Evolutionary conservation across 2,329 filamentous ascomycete genomes (phyloP).

Genomic region (Grosmannia clavigera): DNA sequence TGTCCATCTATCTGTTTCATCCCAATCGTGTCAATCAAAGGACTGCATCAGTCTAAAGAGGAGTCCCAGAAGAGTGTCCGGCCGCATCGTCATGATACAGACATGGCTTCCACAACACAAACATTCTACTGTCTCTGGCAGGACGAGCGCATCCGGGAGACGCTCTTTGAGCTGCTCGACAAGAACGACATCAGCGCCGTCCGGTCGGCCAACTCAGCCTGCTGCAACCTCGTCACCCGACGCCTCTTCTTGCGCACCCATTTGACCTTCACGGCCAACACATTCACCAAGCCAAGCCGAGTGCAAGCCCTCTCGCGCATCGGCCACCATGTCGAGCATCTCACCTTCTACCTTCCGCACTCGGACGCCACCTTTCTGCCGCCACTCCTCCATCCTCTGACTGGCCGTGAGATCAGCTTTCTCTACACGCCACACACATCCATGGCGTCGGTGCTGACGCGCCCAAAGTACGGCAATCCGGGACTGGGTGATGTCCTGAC

Average conservation of each 20-base stretch:
- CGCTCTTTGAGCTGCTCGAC: slow-evolving; percentile 35
- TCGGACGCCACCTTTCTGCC: slow-evolving; percentile 68
- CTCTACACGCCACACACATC: slow-evolving; percentile 68
- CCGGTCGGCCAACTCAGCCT: slow-evolving; percentile 56
- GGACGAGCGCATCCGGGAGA: slow-evolving; percentile 35
- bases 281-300: slow-evolving; percentile 62
- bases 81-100: slow-evolving; percentile 27
- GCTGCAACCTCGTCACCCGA: slow-evolving; percentile 57
- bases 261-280: slow-evolving; percentile 59
- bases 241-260: slow-evolving; percentile 56
- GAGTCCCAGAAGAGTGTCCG: neutral
- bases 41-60: neutral
- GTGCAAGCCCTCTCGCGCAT: slow-evolving; percentile 65
- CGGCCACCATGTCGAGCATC: slow-evolving; percentile 64
- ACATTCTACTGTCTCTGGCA: slow-evolving; percentile 45
- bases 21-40: neutral
- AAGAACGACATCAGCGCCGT: slow-evolving; percentile 44
- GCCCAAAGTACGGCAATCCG: slow-evolving; percentile 67
- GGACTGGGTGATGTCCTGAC: slow-evolving; percentile 73
- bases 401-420: slow-evolving; percentile 67
- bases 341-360: slow-evolving; percentile 69
- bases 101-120: slow-evolving; percentile 27
- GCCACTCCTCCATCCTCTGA: slow-evolving; percentile 67
- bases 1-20: neutral
- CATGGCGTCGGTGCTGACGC: slow-evolving; percentile 45